Base-by-base conservation (phyloP, 108 stramenopile species). In the Cylindrotheca fusiformis region DNA sequence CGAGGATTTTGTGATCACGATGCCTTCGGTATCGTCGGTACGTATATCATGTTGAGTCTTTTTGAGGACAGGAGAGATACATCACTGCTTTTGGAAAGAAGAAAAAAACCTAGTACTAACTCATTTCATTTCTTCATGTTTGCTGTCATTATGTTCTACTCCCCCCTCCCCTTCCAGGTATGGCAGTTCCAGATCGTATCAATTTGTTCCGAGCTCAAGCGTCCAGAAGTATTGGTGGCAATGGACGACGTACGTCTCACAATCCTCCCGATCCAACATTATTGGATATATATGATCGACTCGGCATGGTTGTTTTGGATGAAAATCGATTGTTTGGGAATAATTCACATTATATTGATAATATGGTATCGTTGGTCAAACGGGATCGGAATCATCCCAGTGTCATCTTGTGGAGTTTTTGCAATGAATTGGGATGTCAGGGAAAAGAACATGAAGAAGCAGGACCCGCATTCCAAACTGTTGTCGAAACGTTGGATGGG, bases 311-410 rank as follows among this genome's bases (percentile, higher is more conserved):
- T 2, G 78, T 80, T 17, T 61, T 66, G 53, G 70, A 80, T 47
- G 78, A 80, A 55, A 80, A 71, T 60, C 78, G 66, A 4, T 49
- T 63, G 2, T 68, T 68, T 66, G 78, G 25, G 12, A 48, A 80
- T 32, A 58, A 68, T 30, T 26, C 62, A 25, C 58, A 53, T 10
- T 64, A 70, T 41, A 52, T 75, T 8, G 36, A 77, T 47, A 71
- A 72, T 44, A 70, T 70, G 68, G 57, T 23, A 14, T 27, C 30
- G 18, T 52, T 80, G 6, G 74, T 80, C 0, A 47, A 21, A n/a
- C 64, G 78, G 1, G 78, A 80, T 60, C 64, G 78, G 18, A 80
- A 80, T 53, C 78, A 80, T 68, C 78, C 78, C 12, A 66, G 63
- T 17, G 63, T 80, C 10, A 49, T 80, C 23, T 68, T 80, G 24